Percentiles rank a stretch among this genome's conserved stretches.
Evolutionary conservation across 257 asterid species (phyloP).

Genomic region (Fraxinus quadrangulata): DNA sequence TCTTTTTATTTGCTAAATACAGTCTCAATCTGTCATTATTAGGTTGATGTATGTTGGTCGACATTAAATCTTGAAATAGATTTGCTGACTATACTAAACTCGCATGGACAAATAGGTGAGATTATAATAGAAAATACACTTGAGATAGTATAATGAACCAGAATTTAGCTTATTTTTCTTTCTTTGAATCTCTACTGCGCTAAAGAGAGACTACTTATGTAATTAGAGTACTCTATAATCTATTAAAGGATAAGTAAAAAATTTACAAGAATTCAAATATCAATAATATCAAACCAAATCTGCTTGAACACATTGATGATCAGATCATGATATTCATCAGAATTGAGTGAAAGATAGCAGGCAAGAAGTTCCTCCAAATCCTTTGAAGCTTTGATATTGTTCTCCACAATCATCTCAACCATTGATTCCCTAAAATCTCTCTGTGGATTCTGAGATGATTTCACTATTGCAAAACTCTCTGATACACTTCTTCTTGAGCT

Average conservation of each 20-base stretch:
- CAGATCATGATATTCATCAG: slow-evolving; percentile 58
- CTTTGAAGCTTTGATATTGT: slow-evolving; percentile 46
- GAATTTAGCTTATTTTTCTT: no score
- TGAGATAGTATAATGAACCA: neutral
- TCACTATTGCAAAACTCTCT: slow-evolving; percentile 63
- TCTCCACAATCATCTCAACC: slow-evolving; percentile 78
- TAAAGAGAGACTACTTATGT: neutral
- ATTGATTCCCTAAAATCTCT: slow-evolving; percentile 67
- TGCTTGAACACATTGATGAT: slow-evolving; percentile 67
- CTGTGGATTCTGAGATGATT: slow-evolving; percentile 55
- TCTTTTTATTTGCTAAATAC: no score
- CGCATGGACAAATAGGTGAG: neutral
- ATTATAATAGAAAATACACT: neutral
- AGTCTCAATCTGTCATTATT: neutral
- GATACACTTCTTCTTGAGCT: slow-evolving; percentile 38
- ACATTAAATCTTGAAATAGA: neutral
- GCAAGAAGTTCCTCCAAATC: slow-evolving; percentile 69
- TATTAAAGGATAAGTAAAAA: neutral
- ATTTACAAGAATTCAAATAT: slow-evolving; percentile 18
- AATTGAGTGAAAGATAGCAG: slow-evolving; percentile 61
- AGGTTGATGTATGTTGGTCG: neutral
- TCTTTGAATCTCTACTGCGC: neutral
- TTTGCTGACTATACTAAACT: neutral
- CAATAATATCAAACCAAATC: slow-evolving; percentile 59
- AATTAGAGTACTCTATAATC: neutral